Base-by-base conservation (phyloP, 2,329 filamentous ascomycete species). In the Juglanconis oblonga region DNA sequence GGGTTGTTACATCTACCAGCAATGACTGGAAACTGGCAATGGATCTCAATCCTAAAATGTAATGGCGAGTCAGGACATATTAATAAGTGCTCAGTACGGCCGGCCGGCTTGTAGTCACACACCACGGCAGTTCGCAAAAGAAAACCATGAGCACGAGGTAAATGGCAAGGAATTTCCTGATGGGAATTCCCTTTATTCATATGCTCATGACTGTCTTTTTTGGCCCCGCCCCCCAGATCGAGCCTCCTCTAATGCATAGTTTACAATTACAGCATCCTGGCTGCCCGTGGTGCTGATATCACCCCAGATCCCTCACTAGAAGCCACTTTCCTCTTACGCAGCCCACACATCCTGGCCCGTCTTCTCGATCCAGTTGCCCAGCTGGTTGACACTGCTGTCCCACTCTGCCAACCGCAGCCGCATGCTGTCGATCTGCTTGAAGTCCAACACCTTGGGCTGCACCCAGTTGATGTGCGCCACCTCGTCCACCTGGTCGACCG, bases 391-490 rank as follows among this genome's bases (percentile, higher is more conserved):
- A 72, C 92, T 97, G 54, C 89, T 87, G 73, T 97, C 93, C 95
- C 95, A 99, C 70, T 99, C 94, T 72, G 89, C 88, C 71, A 99
- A 77, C 68, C 95, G 83, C 71, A 86, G 82, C 69, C 91, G 86
- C 94, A 99, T 97, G 70, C 88, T 91, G 70, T 90, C 91, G 68
- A 99, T 97, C 80, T 98, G 95, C 76, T 87, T 87, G 87, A 93
- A 92, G 74, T 98, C 95, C 67, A 99, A 79, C 36, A 99, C 93
- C 84, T 98, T 98, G 29, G 95, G 95, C 79, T 99, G 95, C 61
- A 99, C 95, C 95, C 95, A 99, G 70, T 94, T 94, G 76, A 99
- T 97, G 72, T 93, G 87, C 48, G 95, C 95, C 67, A 98, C 87
- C 76, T 93, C 89, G 52, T 92, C 92, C 36, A 99, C 95, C 78